Evolutionary conservation across 164 flowering plant species (phyloP).

Genomic region (Stephania japonica): DNA sequence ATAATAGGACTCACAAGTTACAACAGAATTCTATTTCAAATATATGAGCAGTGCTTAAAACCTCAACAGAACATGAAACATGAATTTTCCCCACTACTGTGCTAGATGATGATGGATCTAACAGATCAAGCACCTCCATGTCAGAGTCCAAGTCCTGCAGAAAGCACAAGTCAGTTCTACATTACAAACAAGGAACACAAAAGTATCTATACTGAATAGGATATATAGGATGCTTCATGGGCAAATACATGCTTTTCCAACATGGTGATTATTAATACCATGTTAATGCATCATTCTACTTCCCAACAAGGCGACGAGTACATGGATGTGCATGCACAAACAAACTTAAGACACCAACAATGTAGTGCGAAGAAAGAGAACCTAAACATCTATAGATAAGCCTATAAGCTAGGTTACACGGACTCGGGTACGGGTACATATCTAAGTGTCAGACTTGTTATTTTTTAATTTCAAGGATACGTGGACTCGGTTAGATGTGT

Average conservation of each 20-base stretch:
- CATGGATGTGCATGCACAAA: no score
- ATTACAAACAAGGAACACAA: not conserved
- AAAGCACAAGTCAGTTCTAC: not conserved
- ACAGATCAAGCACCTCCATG: constrained; percentile 41
- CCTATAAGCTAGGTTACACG: no score
- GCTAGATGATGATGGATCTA: constrained; percentile 54
- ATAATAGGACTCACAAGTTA: not conserved
- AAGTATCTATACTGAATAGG: not conserved
- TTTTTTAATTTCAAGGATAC: no score
- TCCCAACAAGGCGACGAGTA: no score
- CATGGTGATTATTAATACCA: no score
- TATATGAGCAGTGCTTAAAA: constrained; percentile 15
- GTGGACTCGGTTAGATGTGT: no score
- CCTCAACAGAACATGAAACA: constrained; percentile 80
- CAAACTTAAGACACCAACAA: no score
- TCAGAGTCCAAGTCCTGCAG: constrained; percentile 57
- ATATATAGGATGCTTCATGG: not conserved
- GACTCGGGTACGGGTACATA: no score
- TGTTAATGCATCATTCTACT: no score
- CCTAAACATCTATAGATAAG: no score
- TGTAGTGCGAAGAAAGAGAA: no score
- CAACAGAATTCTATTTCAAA: not conserved
- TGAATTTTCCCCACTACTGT: constrained; percentile 56
- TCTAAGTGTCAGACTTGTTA: no score
- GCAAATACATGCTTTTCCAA: not conserved